These are phyloP conservation scores for Xylaria sp. DNA, from an alignment of 2,329 filamentous ascomycete species.

Conservation along the genomic window DNA sequence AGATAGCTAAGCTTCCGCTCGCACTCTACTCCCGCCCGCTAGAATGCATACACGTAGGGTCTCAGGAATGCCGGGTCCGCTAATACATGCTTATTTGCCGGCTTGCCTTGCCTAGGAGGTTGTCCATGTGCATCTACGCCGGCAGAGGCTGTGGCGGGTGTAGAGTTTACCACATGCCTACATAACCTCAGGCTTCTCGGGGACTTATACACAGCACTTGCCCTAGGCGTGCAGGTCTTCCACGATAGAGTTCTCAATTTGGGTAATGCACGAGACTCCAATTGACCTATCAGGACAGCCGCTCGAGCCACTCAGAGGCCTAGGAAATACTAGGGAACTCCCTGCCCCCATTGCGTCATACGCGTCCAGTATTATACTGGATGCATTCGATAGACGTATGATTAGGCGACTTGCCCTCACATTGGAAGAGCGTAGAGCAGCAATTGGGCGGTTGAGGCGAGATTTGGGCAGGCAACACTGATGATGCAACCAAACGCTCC, in stretches of 20 bases:
- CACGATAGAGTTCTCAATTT: constrained; percentile 24
- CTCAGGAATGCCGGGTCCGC: constrained; percentile 24
- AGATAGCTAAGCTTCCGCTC: constrained; percentile 3
- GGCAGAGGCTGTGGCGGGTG: background rate
- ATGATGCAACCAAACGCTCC: constrained; percentile 12
- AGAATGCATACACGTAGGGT: constrained; percentile 26
- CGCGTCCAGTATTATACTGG: background rate
- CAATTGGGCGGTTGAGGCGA: background rate
- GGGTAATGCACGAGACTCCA: constrained; percentile 26
- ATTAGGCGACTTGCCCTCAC: constrained; percentile 19
- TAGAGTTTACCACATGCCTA: constrained; percentile 5
- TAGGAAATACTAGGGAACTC: constrained; percentile 12
- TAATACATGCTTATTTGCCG: background rate
- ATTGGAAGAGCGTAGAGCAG: constrained; percentile 11
- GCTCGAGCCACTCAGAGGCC: constrained; percentile 29
- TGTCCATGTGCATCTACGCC: constrained; percentile 1
- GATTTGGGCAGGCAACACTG: background rate
- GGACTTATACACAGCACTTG: constrained; percentile 18
- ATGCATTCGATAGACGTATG: constrained; percentile 17
- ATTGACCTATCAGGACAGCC: constrained; percentile 45
- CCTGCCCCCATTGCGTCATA: constrained; percentile 35
- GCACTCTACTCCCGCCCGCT: background rate
- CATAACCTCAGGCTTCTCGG: background rate
- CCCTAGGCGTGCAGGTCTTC: constrained; percentile 14
- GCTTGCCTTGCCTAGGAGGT: constrained; percentile 17